Conservation (phyloP, 805 yeast species). For the Ogataea corticis region DNA sequence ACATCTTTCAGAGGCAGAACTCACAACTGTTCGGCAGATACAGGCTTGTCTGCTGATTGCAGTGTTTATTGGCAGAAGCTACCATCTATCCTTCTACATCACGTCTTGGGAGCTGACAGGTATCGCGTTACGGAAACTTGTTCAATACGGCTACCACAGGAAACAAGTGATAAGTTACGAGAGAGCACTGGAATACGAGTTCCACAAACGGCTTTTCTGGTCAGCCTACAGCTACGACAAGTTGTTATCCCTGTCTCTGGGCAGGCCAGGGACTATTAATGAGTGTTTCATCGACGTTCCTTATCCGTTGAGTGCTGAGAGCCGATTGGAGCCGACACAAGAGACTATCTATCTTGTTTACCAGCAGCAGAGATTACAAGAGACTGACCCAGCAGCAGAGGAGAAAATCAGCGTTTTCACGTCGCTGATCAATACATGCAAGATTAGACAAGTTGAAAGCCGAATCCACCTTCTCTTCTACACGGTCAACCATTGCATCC, state of each 20-base stretch:
- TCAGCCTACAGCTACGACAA: slow-evolving; percentile 24
- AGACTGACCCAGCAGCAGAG: slow-evolving; percentile 12
- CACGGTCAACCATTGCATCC: slow-evolving; percentile 15
- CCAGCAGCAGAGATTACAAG: slow-evolving; percentile 19
- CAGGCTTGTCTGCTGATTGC: slow-evolving; percentile 25
- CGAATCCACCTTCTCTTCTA: slow-evolving; percentile 20
- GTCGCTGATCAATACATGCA: slow-evolving; percentile 18
- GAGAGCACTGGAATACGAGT: slow-evolving; percentile 20
- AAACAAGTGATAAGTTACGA: slow-evolving; percentile 18
- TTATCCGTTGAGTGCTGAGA: slow-evolving; percentile 22
- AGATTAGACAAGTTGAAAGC: slow-evolving; percentile 24
- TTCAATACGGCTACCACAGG: slow-evolving; percentile 24
- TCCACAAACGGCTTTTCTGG: slow-evolving; percentile 26
- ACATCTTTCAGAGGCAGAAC: slow-evolving; percentile 12
- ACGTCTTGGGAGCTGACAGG: slow-evolving; percentile 27
- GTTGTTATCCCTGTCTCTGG: slow-evolving; percentile 22
- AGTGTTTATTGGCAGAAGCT: slow-evolving; percentile 21
- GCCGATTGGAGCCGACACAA: slow-evolving; percentile 9
- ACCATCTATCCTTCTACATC: slow-evolving; percentile 20
- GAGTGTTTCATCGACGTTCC: slow-evolving; percentile 25
- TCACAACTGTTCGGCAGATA: slow-evolving; percentile 20
- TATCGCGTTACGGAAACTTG: slow-evolving; percentile 23
- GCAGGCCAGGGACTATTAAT: slow-evolving; percentile 25
- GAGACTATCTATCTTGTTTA: slow-evolving; percentile 15
- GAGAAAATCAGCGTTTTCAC: slow-evolving; percentile 20